These are phyloP conservation scores for Colletotrichum costaricense DNA, from an alignment of 2,329 filamentous ascomycete genomes.

Conservation along the genomic window DNA sequence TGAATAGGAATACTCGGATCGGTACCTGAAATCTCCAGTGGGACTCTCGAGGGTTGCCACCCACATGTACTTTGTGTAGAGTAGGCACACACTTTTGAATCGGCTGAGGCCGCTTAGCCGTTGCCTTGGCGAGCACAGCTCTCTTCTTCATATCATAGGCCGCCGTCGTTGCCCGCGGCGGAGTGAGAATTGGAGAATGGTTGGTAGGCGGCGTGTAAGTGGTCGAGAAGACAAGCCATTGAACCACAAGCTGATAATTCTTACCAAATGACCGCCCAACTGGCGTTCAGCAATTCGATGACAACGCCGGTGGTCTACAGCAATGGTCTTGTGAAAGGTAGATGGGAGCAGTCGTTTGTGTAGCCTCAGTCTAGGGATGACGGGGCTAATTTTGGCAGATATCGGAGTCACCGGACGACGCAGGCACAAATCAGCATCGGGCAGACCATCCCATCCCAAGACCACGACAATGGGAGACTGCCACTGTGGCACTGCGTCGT, in stretches of 20 bases:
- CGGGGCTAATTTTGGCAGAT: not conserved
- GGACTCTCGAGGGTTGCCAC: conserved; percentile 10
- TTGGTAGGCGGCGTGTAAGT: not conserved
- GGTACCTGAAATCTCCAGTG: conserved; percentile 31
- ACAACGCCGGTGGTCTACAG: not conserved
- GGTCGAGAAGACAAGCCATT: not conserved
- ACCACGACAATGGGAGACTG: not conserved
- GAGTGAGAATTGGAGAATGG: not conserved
- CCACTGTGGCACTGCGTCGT: not conserved
- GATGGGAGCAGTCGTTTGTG: not conserved
- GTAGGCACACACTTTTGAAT: not conserved
- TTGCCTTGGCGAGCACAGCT: conserved; percentile 3
- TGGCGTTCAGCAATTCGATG: not conserved
- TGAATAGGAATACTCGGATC: conserved; percentile 9
- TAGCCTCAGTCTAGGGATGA: not conserved
- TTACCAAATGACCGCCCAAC: not conserved
- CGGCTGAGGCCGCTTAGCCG: conserved; percentile 18
- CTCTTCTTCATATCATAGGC: not conserved
- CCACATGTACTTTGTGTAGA: conserved; percentile 4
- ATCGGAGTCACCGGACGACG: not conserved
- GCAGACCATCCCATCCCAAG: not conserved
- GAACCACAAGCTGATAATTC: not conserved
- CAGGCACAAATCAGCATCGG: conserved; percentile 6
- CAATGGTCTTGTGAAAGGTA: not conserved
- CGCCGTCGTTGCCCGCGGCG: not conserved